These are phyloP conservation scores for Pulveroboletus sp. DNA, from an alignment of 768 basidiomycete genomes.

Conservation along the genomic window DNA sequence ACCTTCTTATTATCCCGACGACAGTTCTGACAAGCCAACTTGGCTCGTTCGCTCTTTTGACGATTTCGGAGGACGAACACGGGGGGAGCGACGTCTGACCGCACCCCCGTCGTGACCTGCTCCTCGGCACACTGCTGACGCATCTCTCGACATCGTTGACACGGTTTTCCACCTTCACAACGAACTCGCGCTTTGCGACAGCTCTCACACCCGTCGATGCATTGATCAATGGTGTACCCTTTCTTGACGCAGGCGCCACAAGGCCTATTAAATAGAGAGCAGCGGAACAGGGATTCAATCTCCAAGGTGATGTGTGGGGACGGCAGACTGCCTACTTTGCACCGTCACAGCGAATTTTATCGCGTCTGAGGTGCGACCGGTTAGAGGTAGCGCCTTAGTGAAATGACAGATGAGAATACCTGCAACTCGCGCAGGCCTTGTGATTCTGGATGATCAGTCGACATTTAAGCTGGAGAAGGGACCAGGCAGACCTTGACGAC, in stretches of 20 bases:
- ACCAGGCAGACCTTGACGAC: conserved; percentile 42
- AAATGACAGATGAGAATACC: conserved; percentile 26
- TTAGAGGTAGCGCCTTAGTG: background rate
- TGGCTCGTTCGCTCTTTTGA: conserved; percentile 46
- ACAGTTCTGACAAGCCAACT: conserved; percentile 56
- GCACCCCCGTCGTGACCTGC: conserved; percentile 17
- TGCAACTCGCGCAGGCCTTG: conserved; percentile 59
- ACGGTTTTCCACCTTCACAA: conserved; percentile 37
- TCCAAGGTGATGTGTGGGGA: background rate
- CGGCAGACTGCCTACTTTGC: conserved; percentile 34
- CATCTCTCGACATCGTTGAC: conserved; percentile 31
- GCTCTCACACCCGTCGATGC: conserved; percentile 57
- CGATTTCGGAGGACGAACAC: conserved; percentile 25
- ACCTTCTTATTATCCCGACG: conserved; percentile 67
- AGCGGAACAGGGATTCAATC: background rate
- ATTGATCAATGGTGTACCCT: conserved; percentile 47
- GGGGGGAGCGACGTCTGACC: conserved; percentile 23
- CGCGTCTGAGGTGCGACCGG: conserved; percentile 37
- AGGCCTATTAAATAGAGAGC: conserved; percentile 37
- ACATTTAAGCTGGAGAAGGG: conserved; percentile 1
- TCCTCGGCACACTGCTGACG: conserved; percentile 47
- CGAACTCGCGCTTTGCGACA: conserved; percentile 50
- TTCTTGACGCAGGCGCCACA: conserved; percentile 56
- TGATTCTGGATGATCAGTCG: conserved; percentile 9
- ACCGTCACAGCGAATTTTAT: conserved; percentile 60